Evolutionary conservation across 2,329 filamentous ascomycete species (phyloP).

Genomic region (Pseudogymnoascus sp.): DNA sequence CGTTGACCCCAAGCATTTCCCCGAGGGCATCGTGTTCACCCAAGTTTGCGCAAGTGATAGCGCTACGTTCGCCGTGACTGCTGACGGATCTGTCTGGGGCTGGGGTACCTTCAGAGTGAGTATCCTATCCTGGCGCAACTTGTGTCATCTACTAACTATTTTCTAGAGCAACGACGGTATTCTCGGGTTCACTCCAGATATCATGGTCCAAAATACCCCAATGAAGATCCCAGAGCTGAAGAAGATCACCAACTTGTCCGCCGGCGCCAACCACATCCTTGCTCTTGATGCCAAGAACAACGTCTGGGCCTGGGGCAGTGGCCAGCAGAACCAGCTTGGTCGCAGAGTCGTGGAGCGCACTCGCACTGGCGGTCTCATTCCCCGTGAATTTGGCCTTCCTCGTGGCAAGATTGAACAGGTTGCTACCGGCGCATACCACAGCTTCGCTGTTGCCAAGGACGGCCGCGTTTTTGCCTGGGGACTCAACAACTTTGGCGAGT

Average conservation of each 20-base stretch:
- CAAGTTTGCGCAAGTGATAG: conserved; percentile 69
- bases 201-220: conserved; percentile 29
- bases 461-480: conserved; percentile 76
- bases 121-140: conserved; percentile 14
- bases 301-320: conserved; percentile 59
- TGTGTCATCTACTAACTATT: conserved; percentile 17
- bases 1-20: conserved; percentile 53
- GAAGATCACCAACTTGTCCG: conserved; percentile 46
- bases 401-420: conserved; percentile 33
- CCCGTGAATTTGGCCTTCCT: conserved; percentile 28
- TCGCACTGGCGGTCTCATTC: conserved; percentile 22
- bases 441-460: conserved; percentile 64
- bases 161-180: conserved; percentile 56
- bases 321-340: conserved; percentile 64
- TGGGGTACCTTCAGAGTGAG: conserved; percentile 75
- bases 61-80: conserved; percentile 68
- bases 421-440: conserved; percentile 67
- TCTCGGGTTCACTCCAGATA: conserved; percentile 42
- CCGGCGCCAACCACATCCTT: conserved; percentile 53
- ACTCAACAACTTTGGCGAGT: conserved; percentile 80
- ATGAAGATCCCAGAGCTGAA: conserved; percentile 51
- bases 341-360: conserved; percentile 32
- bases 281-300: conserved; percentile 52
- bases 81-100: conserved; percentile 69
- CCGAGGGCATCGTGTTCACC: conserved; percentile 54